Percentiles rank a stretch among this genome's conserved stretches.
Evolutionary conservation across 2,329 filamentous ascomycete species (phyloP).

Genomic region (Penicillium polonicum): DNA sequence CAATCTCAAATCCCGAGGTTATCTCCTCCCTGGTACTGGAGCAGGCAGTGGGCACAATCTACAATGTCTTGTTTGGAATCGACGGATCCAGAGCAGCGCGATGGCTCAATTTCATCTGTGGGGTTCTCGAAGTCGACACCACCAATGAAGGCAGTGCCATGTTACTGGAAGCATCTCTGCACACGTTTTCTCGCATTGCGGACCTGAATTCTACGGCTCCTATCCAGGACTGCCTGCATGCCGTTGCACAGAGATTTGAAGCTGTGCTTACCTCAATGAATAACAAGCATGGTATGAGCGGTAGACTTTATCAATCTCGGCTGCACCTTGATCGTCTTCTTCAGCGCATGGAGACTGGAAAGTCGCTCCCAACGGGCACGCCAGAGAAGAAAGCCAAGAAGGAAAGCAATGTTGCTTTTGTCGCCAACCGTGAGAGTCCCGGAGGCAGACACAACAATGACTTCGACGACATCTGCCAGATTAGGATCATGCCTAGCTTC

Average conservation of each 20-base stretch:
- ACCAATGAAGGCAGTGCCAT: neutral
- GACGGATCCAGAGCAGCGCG: conserved; percentile 38
- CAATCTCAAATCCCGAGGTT: conserved; percentile 44
- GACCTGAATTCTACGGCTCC: conserved; percentile 42
- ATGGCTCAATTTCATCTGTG: conserved; percentile 35
- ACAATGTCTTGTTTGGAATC: conserved; percentile 46
- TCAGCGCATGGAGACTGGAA: conserved; percentile 26
- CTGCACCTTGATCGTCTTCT: conserved; percentile 19
- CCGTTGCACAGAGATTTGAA: conserved; percentile 18
- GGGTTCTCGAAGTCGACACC: conserved; percentile 16
- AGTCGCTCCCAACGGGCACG: conserved; percentile 2
- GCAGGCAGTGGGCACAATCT: conserved; percentile 44
- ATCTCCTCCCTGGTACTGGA: conserved; percentile 46
- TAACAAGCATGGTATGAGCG: conserved; percentile 1
- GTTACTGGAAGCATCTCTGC: conserved; percentile 24
- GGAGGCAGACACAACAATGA: conserved; percentile 42
- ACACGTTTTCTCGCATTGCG: conserved; percentile 31
- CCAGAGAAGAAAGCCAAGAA: neutral
- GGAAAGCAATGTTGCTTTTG: conserved; percentile 8
- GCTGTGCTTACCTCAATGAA: conserved; percentile 16
- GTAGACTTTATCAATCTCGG: conserved; percentile 14
- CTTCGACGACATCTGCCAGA: conserved; percentile 31
- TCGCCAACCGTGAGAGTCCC: conserved; percentile 16
- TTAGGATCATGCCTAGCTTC: conserved; percentile 38
- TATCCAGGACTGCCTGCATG: conserved; percentile 25